phyloP scores from a whole-genome alignment of 768 basidiomycete species.

The Tricholoma furcatifolium region DNA sequence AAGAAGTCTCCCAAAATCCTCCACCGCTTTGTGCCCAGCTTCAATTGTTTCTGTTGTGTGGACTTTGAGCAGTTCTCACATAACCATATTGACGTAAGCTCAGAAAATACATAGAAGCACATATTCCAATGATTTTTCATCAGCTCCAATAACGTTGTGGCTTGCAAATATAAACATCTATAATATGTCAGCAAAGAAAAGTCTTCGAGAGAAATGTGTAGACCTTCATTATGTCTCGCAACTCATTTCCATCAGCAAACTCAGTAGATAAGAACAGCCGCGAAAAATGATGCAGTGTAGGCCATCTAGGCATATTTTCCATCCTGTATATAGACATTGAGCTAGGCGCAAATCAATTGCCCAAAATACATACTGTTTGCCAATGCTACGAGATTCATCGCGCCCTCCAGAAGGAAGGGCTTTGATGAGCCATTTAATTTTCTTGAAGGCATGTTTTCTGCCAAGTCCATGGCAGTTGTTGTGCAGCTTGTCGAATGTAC shows the following conservation, averaged over 20 bases:
- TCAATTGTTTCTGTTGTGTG: slow-evolving; percentile 30
- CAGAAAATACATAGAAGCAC: slow-evolving; percentile 23
- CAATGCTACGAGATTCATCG: slow-evolving; percentile 12
- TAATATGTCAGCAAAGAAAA: neutral
- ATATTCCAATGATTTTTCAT: slow-evolving; percentile 20
- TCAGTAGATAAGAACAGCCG: slow-evolving; percentile 14
- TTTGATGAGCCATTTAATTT: slow-evolving; percentile 20
- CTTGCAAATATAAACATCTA: neutral
- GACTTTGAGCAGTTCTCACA: slow-evolving; percentile 27
- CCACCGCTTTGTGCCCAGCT: slow-evolving; percentile 20
- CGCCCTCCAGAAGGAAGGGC: slow-evolving; percentile 4
- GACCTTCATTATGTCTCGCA: slow-evolving; percentile 31
- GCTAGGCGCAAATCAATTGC: neutral
- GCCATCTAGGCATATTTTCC: no score
- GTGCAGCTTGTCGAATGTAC: slow-evolving; percentile 41
- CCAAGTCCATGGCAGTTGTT: slow-evolving; percentile 29
- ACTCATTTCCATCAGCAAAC: slow-evolving; percentile 32
- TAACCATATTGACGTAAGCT: slow-evolving; percentile 26
- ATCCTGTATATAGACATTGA: no score
- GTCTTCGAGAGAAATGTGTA: slow-evolving; percentile 7
- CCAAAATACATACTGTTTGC: slow-evolving; percentile 23
- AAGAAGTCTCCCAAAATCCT: slow-evolving; percentile 18
- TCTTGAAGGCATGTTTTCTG: slow-evolving; percentile 29
- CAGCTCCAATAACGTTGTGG: no score
- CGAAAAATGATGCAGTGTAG: slow-evolving; percentile 28